Evolutionary conservation across 2,329 filamentous ascomycete species (phyloP).

Genomic region (Fusarium falciforme): DNA sequence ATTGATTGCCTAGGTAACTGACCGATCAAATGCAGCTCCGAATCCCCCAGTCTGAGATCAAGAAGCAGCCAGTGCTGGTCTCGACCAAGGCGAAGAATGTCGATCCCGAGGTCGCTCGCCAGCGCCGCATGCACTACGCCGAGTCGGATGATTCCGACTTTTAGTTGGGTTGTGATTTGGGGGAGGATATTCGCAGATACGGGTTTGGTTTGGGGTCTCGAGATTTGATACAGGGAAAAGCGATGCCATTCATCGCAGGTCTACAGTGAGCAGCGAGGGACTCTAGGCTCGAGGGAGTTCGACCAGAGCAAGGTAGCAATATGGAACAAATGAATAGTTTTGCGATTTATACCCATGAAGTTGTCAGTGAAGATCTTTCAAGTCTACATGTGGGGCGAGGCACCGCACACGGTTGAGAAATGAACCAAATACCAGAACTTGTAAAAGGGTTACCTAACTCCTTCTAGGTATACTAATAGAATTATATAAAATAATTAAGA

Average conservation of each 20-base stretch:
- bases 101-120: conserved; percentile 27
- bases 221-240: not conserved
- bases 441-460: not conserved
- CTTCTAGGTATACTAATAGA: not conserved
- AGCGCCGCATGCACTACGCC: conserved; percentile 34
- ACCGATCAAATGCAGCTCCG: conserved; percentile 19
- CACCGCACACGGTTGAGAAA: not conserved
- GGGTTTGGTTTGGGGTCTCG: not conserved
- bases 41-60: conserved; percentile 32
- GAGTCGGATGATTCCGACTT: conserved; percentile 40
- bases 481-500: not conserved
- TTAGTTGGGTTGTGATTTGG: not conserved
- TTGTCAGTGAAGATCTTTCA: not conserved
- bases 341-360: not conserved
- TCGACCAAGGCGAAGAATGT: conserved; percentile 17
- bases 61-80: conserved; percentile 19
- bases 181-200: not conserved
- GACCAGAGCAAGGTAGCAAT: not conserved
- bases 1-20: not conserved
- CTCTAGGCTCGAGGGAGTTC: not conserved
- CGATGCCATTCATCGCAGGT: not conserved
- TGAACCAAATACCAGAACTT: not conserved
- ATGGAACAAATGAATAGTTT: not conserved
- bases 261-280: not conserved
- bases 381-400: not conserved